Evolutionary conservation across 129 eudicot species (phyloP).

Genomic region (Helianthus annuus): HanXRQr2.0-SUNRISE NC_035437.2:169480402-169480901

Average conservation of each 20-base stretch:
- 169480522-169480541: slow-evolving; percentile 63
- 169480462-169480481: slow-evolving; percentile 87
- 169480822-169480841: slow-evolving; percentile 11
- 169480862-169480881: slow-evolving; percentile 20
- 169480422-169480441: slow-evolving; percentile 57
- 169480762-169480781: slow-evolving; percentile 70
- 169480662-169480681: slow-evolving; percentile 93
- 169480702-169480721: slow-evolving; percentile 88
- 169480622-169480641: not conserved
- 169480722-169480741: slow-evolving; percentile 99
- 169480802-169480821: not conserved
- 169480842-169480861: not conserved
- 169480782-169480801: slow-evolving; percentile 47
- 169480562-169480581: not conserved
- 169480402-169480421: slow-evolving; percentile 64
- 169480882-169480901: slow-evolving; percentile 54
- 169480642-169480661: not conserved
- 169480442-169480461: slow-evolving; percentile 64
- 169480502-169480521: slow-evolving; percentile 63
- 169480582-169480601: not conserved
- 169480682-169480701: slow-evolving; percentile 93
- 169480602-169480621: not conserved
- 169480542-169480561: slow-evolving; percentile 41
- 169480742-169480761: slow-evolving; percentile 84
- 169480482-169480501: slow-evolving; percentile 79